These are phyloP conservation scores for Pichia sp. DNA, from an alignment of 1,139 yeast species.

Conservation along the genomic window DNA sequence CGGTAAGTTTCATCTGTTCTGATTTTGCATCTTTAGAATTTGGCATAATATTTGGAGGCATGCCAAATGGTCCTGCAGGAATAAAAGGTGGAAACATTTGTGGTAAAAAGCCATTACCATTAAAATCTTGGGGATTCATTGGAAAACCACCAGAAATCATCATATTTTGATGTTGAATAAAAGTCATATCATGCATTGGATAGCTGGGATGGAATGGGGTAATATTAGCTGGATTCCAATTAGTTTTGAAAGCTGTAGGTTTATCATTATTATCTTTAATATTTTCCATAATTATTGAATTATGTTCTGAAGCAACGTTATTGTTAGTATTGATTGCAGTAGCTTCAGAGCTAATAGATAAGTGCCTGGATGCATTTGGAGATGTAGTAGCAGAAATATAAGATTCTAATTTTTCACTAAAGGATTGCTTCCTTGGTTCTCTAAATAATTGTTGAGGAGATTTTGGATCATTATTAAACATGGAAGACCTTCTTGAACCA, in stretches of 20 bases:
- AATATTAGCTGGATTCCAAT: slow-evolving; percentile 66
- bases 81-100: slow-evolving; percentile 19
- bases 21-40: slow-evolving; percentile 3
- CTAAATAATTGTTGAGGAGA: slow-evolving; percentile 27
- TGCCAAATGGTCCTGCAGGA: background rate
- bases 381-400: slow-evolving; percentile 38
- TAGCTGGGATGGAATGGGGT: slow-evolving; percentile 46
- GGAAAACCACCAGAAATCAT: slow-evolving; percentile 23
- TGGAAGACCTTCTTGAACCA: slow-evolving; percentile 44
- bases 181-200: slow-evolving; percentile 16
- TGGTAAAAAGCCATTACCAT: slow-evolving; percentile 13
- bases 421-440: slow-evolving; percentile 44
- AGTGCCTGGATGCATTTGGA: slow-evolving; percentile 24
- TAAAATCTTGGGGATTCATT: slow-evolving; percentile 15
- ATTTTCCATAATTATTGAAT: slow-evolving; percentile 22
- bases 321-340: slow-evolving; percentile 3
- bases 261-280: slow-evolving; percentile 1
- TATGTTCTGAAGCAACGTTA: slow-evolving; percentile 28
- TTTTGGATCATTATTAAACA: slow-evolving; percentile 31
- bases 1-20: slow-evolving; percentile 10
- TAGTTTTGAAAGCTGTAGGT: slow-evolving; percentile 30
- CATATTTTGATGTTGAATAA: slow-evolving; percentile 19
- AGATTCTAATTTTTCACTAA: slow-evolving; percentile 59
- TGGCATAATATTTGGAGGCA: slow-evolving; percentile 4
- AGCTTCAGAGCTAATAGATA: slow-evolving; percentile 25